Conservation (phyloP, 164 flowering plant species). For the Houttuynia cordata region DNA sequence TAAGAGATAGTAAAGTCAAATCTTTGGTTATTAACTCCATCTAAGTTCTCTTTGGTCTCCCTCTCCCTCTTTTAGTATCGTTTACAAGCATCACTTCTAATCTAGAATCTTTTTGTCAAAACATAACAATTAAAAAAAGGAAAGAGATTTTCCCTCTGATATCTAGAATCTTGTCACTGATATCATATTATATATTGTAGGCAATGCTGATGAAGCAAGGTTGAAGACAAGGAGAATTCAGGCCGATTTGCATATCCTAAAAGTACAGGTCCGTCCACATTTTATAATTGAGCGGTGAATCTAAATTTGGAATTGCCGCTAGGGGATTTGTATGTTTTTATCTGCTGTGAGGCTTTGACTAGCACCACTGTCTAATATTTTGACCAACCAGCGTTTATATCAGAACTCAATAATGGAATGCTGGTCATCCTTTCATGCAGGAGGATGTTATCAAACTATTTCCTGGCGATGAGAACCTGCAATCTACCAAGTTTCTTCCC, state of each 20-base stretch:
- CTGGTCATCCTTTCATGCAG: slow-evolving; percentile 26
- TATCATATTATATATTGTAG: slow-evolving; percentile 17
- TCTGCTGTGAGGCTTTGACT: too few species aligned
- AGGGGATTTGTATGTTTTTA: neutral
- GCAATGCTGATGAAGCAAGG: slow-evolving; percentile 31
- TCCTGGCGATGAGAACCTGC: slow-evolving; percentile 28
- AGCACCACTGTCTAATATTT: neutral
- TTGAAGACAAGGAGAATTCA: slow-evolving; percentile 51
- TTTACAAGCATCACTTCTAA: too few species aligned
- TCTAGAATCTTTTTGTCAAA: too few species aligned
- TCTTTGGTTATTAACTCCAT: too few species aligned
- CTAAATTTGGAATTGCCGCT: too few species aligned
- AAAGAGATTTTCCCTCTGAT: too few species aligned
- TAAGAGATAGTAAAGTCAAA: too few species aligned
- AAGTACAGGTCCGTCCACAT: slow-evolving; percentile 45
- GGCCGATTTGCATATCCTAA: slow-evolving; percentile 69
- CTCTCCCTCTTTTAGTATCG: too few species aligned
- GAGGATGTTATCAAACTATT: slow-evolving; percentile 43
- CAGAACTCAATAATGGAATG: too few species aligned
- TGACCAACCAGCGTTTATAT: too few species aligned
- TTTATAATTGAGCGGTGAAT: neutral
- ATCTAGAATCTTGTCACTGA: too few species aligned
- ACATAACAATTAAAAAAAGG: neutral
- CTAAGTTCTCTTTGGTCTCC: too few species aligned
- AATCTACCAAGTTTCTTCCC: slow-evolving; percentile 50